Base-by-base conservation (phyloP, 2,329 filamentous ascomycete species). In the Trichoderma breve region DNA sequence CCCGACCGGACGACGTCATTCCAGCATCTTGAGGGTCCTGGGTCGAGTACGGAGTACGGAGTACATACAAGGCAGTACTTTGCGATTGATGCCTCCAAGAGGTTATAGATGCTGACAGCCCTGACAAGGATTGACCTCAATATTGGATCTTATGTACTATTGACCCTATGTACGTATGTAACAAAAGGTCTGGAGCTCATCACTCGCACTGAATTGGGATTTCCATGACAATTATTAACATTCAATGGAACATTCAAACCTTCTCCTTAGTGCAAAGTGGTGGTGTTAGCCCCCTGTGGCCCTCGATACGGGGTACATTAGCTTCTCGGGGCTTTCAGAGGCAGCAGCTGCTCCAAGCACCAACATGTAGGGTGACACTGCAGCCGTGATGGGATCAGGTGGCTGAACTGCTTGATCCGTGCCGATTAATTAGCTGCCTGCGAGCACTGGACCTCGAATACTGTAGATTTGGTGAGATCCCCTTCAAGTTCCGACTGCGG, bases 241-340 rank as follows among this genome's bases (percentile, higher is more conserved):
- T 14, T 21, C 55, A 57, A n/a, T 21, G 28, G 15, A 43, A n/a
- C 39, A 43, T 32, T 28, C 55, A 30, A 28, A 2, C 55, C 39
- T 3, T 47, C 61, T 47, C 18, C 28, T 51, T 51, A 65, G 28
- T 32, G 32, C 51, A 57, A 12, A 57, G 18, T 18, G 32, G 21
- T 26, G 32, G 32, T 26, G 18, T 61, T 21, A 24, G 14, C 24
- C 64, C 55, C 64, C 51, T 67, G 15, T 28, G 43, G 51, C 24
- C 32, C 34, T 34, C 12, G 51, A 67, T 68, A 60, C 65, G 55
- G 53, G 36, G 65, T 68, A 60, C 65, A 43, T 68, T 68, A 68
- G 65, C 65, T 55, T 34, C 60, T 39, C 32, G 65, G 65, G 55
- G 55, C 65, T 60, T 60, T 60, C 55, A 43, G 14, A 66, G 47